Evolutionary conservation across 2,329 filamentous ascomycete species (phyloP).

Genomic region (Talaromyces verruculosus): DNA sequence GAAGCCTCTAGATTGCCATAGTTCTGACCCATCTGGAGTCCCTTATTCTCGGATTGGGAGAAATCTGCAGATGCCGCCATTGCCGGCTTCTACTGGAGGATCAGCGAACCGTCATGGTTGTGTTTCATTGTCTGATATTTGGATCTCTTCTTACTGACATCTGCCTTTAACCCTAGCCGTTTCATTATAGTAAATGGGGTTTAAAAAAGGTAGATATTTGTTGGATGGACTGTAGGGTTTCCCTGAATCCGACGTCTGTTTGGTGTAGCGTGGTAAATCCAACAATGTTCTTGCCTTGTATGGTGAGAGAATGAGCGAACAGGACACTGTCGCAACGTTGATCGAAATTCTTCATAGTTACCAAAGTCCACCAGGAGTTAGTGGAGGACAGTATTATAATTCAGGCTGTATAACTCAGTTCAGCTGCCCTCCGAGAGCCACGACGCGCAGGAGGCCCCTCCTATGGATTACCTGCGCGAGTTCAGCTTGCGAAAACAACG

Average conservation of each 20-base stretch:
- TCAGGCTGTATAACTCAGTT: not conserved
- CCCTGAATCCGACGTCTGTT: too few relatives aligned
- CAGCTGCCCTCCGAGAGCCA: not conserved
- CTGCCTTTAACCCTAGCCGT: not conserved
- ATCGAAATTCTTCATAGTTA: not conserved
- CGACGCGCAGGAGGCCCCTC: not conserved
- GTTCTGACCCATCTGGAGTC: slow-evolving; percentile 14
- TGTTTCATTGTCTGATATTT: too few relatives aligned
- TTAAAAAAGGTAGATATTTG: not conserved
- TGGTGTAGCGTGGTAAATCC: too few relatives aligned
- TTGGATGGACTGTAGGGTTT: too few relatives aligned
- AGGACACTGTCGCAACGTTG: not conserved
- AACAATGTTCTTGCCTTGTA: not conserved
- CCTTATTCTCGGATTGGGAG: slow-evolving; percentile 10
- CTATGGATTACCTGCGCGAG: not conserved
- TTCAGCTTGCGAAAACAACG: not conserved
- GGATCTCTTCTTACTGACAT: not conserved
- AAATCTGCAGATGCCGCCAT: not conserved
- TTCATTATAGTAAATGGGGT: not conserved
- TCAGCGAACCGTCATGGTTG: too few relatives aligned
- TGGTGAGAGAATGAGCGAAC: not conserved
- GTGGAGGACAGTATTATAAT: not conserved
- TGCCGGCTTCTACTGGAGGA: not conserved
- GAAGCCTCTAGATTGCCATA: slow-evolving; percentile 6
- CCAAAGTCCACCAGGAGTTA: not conserved